A percentile compares a stretch with the other conserved stretches of the same genome.
Evolutionary conservation across 2,329 filamentous ascomycete genomes (phyloP).

Genomic region (Aspergillus persii): DNA sequence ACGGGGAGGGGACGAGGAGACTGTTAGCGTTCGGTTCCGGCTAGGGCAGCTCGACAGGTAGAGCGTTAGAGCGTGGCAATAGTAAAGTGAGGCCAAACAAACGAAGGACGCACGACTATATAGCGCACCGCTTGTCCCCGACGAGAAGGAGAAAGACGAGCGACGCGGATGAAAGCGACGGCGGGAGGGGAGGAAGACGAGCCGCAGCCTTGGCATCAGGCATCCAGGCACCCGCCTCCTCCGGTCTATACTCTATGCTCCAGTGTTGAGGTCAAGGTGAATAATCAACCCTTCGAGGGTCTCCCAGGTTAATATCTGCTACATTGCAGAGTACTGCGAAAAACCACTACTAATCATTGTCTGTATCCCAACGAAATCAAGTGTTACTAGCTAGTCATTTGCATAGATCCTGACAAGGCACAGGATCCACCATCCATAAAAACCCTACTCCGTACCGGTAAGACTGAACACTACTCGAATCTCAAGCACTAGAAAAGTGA

Average conservation of each 20-base stretch:
- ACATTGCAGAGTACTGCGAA: too few relatives aligned
- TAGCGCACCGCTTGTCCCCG: background rate
- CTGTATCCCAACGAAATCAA: too few relatives aligned
- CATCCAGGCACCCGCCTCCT: background rate
- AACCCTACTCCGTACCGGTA: background rate
- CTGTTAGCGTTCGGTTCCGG: background rate
- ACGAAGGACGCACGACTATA: background rate
- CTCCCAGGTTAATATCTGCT: too few relatives aligned
- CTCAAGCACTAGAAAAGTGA: background rate
- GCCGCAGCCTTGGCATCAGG: conserved; percentile 18
- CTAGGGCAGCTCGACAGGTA: background rate
- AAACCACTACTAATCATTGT: too few relatives aligned
- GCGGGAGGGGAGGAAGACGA: background rate
- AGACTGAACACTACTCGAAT: background rate
- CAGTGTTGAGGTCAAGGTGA: background rate
- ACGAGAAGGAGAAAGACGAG: background rate
- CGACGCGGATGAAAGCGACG: background rate
- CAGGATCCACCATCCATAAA: background rate
- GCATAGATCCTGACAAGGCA: too few relatives aligned
- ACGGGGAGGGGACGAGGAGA: background rate
- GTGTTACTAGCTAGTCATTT: too few relatives aligned
- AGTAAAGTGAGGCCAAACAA: background rate
- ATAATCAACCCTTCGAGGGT: background rate
- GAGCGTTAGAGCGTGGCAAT: background rate
- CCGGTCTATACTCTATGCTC: too few relatives aligned